Conservation (phyloP, 225 moss, liverwort and hornwort species). For the Neckera pumila region DNA sequence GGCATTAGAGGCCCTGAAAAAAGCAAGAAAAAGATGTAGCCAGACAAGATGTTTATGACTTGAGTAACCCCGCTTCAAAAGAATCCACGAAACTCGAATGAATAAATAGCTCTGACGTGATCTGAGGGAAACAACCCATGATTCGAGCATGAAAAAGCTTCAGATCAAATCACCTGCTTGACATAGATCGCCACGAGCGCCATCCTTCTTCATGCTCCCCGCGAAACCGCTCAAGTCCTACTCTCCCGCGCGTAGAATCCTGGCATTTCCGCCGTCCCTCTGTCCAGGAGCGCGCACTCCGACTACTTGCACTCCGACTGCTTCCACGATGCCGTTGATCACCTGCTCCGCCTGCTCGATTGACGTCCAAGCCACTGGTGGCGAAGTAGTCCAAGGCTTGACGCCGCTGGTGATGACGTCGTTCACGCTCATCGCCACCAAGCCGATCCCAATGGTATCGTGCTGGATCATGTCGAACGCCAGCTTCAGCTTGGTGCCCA, state of each 20-base stretch:
- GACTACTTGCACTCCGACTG: conserved; percentile 69
- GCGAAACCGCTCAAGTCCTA: conserved; percentile 81
- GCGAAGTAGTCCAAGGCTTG: conserved; percentile 82
- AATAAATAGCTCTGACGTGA: neutral
- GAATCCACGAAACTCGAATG: neutral
- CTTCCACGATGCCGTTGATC: conserved; percentile 74
- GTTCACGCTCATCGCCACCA: conserved; percentile 98
- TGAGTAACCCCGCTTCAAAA: neutral
- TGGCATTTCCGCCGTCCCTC: conserved; percentile 87
- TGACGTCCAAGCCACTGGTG: conserved; percentile 66
- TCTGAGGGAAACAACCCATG: neutral
- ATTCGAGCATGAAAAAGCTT: neutral
- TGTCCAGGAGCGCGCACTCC: conserved; percentile 63
- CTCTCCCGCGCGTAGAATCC: conserved; percentile 67
- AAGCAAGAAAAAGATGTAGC: neutral
- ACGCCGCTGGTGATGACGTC: conserved; percentile 76
- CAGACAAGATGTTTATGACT: neutral
- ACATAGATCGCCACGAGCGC: conserved; percentile 72
- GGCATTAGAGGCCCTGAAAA: neutral
- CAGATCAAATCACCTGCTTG: conserved; percentile 37
- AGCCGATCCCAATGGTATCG: conserved; percentile 71
- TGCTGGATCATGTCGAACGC: conserved; percentile 70
- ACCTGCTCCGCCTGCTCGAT: conserved; percentile 79
- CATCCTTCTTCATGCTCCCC: conserved; percentile 65
- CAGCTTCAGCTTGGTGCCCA: conserved; percentile 86